A percentile compares a stretch with the other conserved stretches of the same genome.
phyloP scores from a whole-genome alignment of 2,329 filamentous ascomycete species.

The Juglanconis oblonga region DNA sequence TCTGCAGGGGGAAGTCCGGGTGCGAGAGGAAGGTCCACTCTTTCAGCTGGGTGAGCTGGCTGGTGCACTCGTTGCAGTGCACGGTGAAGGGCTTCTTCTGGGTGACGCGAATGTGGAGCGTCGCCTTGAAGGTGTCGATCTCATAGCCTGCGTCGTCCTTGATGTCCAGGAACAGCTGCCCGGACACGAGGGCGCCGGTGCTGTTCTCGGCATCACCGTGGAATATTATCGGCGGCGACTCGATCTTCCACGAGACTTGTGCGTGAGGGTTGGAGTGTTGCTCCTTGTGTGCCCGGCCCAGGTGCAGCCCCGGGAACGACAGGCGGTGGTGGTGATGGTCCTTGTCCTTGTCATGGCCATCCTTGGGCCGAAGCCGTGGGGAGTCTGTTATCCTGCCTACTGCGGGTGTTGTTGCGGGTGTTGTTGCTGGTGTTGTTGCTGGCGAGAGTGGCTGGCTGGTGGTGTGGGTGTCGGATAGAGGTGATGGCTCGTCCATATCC shows the following conservation, averaged over 20 bases:
- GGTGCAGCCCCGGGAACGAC: conserved; percentile 40
- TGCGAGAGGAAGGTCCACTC: conserved; percentile 73
- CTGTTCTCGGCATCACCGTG: conserved; percentile 73
- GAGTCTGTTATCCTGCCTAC: conserved; percentile 23
- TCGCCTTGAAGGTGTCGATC: conserved; percentile 70
- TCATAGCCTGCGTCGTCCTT: conserved; percentile 59
- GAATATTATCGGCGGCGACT: conserved; percentile 84
- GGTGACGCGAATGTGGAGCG: conserved; percentile 65
- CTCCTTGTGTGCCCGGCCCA: conserved; percentile 41
- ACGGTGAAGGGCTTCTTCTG: conserved; percentile 79
- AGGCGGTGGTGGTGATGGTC: conserved; percentile 37
- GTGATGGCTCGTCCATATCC: conserved; percentile 26
- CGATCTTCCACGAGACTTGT: conserved; percentile 59
- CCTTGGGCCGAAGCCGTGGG: conserved; percentile 12
- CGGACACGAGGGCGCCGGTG: conserved; percentile 80
- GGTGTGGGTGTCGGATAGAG: conserved; percentile 19
- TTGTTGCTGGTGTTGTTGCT: conserved; percentile 18
- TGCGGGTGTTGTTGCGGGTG: conserved; percentile 20
- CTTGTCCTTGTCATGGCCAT: conserved; percentile 14
- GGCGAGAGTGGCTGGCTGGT: conserved; percentile 17
- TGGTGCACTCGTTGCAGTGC: conserved; percentile 75
- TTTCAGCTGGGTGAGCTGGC: conserved; percentile 70
- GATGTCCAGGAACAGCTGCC: conserved; percentile 73
- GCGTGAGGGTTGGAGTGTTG: conserved; percentile 37
- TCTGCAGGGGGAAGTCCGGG: conserved; percentile 43